Evolutionary conservation across 139 green algal species (phyloP).

Genomic region (Medakamo hakoo): DNA sequence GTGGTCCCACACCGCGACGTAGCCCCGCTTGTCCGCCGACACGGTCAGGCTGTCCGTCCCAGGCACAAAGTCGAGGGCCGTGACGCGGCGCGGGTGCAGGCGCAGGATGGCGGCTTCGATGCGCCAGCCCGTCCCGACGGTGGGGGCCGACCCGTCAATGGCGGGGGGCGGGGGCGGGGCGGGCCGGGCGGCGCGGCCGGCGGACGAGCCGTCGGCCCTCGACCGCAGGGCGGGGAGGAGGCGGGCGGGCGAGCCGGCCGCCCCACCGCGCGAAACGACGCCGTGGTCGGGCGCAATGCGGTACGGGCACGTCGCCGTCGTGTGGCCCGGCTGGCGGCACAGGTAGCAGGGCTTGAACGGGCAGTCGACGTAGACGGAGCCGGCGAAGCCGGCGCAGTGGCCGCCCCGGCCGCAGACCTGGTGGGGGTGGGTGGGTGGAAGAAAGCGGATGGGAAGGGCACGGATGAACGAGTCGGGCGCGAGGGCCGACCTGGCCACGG

Average conservation of each 20-base stretch:
- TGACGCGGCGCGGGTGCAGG: constrained; percentile 53
- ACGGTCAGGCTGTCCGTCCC: constrained; percentile 33
- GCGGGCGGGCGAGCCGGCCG: constrained; percentile 6
- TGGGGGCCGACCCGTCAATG: not conserved
- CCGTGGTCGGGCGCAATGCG: constrained; percentile 34
- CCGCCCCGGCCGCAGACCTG: constrained; percentile 67
- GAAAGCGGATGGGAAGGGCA: too few relatives aligned
- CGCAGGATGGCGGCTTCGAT: constrained; percentile 69
- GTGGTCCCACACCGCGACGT: constrained; percentile 69
- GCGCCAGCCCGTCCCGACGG: constrained; percentile 17
- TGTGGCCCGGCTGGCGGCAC: constrained; percentile 69
- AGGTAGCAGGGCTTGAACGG: constrained; percentile 78
- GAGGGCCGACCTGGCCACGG: too few relatives aligned
- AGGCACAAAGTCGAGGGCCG: constrained; percentile 64
- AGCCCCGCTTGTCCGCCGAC: constrained; percentile 61
- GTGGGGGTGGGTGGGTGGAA: too few relatives aligned
- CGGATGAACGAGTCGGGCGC: too few relatives aligned
- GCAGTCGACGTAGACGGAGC: constrained; percentile 65
- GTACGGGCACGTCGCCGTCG: constrained; percentile 66
- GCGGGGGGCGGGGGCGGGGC: not conserved
- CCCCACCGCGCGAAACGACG: constrained; percentile 11
- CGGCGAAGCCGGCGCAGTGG: constrained; percentile 74
- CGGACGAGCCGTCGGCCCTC: constrained; percentile 19
- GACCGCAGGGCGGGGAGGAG: constrained; percentile 15
- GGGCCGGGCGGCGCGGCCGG: too few relatives aligned